Evolutionary conservation across 805 yeast genomes (phyloP), one percentile per base, ranked within the genome.

Genomic region (Wickerhamia fluorescens): DNA sequence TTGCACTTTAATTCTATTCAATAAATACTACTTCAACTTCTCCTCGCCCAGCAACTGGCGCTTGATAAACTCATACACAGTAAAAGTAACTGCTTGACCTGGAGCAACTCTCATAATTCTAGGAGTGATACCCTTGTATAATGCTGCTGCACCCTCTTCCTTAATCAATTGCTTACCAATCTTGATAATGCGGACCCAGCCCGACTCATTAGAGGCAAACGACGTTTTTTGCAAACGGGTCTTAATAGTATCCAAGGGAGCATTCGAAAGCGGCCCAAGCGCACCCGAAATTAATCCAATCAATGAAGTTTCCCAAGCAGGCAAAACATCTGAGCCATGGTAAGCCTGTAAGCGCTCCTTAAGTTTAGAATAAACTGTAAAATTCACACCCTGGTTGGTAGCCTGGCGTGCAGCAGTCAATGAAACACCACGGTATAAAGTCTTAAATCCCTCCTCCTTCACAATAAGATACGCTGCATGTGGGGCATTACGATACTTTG

Each of bases 61-160:
- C 58, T 87, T 81, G 53, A 86, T 82, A 51, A 69, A 80, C 64
- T 89, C 98, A 59, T 89, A 89, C 24, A 92, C 95, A 6, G 97
- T 92, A 65, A 89, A 89, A 11, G 96, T 92, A 33, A 89, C 97
- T 32, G 97, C 96, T 64, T 89, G 98, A 38, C 98, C 98, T 14
- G 98, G 96, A 8, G 98, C 98, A 29, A 89, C 98, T 65, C 98
- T 81, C 94, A 89, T 88, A 45, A 89, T 89, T 66, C 98, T 80
- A 45, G 98, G 98, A 14, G 96, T 87, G 53, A 89, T 89, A 64
- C 98, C 98, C 55, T 89, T 85, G 68, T 89, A 89, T 55, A 89
- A 57, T 11, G 69, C 69, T 32, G 55, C 55, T 23, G 52, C 46
- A 31, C 98, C 98, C 61, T 87, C 95, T 65, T 86, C 94, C 53